Evolutionary conservation across 2,329 filamentous ascomycete genomes (phyloP).

Genomic region (Pleurostoma richardsiae): DNA sequence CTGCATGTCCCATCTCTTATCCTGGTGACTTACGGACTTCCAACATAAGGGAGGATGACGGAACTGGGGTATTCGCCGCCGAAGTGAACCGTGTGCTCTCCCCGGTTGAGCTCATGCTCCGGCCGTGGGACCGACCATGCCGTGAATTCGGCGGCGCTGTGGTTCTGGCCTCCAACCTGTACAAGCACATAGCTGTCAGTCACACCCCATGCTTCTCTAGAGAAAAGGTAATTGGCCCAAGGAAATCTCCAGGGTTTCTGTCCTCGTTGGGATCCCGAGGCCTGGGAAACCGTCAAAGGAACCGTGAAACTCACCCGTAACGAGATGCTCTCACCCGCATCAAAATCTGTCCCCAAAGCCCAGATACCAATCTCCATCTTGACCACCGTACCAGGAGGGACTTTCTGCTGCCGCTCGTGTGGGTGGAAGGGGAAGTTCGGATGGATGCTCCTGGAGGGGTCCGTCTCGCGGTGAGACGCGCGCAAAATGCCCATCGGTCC

Average conservation of each 20-base stretch:
- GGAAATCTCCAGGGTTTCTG: slow-evolving; percentile 18
- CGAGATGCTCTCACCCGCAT: slow-evolving; percentile 27
- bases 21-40: not conserved
- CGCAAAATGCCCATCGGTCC: slow-evolving; percentile 37
- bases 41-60: slow-evolving; percentile 26
- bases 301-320: slow-evolving; percentile 13
- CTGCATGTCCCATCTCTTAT: no score
- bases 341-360: slow-evolving; percentile 38
- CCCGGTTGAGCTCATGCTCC: slow-evolving; percentile 33
- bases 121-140: slow-evolving; percentile 29
- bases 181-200: no score
- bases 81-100: slow-evolving; percentile 28
- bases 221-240: slow-evolving; percentile 15
- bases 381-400: slow-evolving; percentile 32
- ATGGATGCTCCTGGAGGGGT: slow-evolving; percentile 20
- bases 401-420: slow-evolving; percentile 32
- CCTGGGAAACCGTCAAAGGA: no score
- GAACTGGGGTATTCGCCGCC: slow-evolving; percentile 21
- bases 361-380: slow-evolving; percentile 42
- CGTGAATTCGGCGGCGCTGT: slow-evolving; percentile 31
- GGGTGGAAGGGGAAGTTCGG: slow-evolving; percentile 27
- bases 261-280: no score
- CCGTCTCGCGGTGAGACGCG: slow-evolving; percentile 35
- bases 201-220: no score
- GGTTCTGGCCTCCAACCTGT: slow-evolving; percentile 19